Evolutionary conservation across 148 eudicot species (phyloP), one percentile per base, ranked within the genome.

Genomic region (Suaeda aralocaspica): DNA sequence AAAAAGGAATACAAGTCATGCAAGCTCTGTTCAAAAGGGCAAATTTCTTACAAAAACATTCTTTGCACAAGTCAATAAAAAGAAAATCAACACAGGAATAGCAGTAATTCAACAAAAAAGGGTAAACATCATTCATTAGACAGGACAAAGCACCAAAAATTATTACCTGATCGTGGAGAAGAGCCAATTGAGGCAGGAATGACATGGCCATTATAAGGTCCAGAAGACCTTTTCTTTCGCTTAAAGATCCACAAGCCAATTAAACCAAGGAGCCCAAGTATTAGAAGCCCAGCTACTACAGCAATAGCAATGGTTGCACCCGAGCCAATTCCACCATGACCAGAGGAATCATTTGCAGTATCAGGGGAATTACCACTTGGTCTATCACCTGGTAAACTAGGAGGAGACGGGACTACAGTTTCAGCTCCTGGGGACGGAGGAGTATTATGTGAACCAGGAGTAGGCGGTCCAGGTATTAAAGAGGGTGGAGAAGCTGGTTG

Each of bases 141-240:
- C 6, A 68, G 26, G 29, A 56, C 22, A 29, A 50, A 50, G 56
- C 15, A 70, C 46, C 42, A 60, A 9, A 21, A 71, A 60, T 12
- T 22, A 66, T 69, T 84, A 89, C 95, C 89, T 82, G 91, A 81
- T 59, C 75, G 78, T 41, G 91, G 89, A n/a, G 89, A 81, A 65
- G 89, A 82, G 9, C 72, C 81, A 53, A 64, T 56, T 16, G 87
- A 82, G 36, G 86, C 74, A 59, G 94, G 88, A 66, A 78, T 65
- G 64, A 81, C 57, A 67, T 81, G 72, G 50, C 81, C 81, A 49
- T 78, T 76, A 75, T 63, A 72, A 49, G 74, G 67, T 71, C 81
- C 74, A 57, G 79, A 70, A 56, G 28, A 48, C 72, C 69, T 78
- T 69, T 72, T 85, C 79, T 80, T 86, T 45, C 81, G 78, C 81